Base-by-base conservation (phyloP, 2,329 filamentous ascomycete genomes). In the Botrytis elliptica region DNA sequence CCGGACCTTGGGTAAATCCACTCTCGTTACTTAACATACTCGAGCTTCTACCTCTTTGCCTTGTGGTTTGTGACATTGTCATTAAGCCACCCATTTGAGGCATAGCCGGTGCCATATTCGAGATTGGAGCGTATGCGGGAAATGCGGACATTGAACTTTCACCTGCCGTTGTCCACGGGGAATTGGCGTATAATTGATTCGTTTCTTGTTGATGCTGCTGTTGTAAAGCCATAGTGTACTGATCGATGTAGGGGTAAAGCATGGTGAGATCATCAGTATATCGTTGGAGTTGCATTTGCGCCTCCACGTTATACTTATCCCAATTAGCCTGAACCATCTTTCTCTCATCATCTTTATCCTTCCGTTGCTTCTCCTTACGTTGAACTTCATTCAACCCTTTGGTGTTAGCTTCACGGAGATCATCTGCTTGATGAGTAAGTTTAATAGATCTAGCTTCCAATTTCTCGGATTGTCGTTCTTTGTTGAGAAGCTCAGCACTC, bases 401-500 rank as follows among this genome's bases (percentile, higher is more conserved):
- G 3, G 89, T 85, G 78, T 90, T 90, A 77, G 91, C 91, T 77
- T 91, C 89, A 38, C 87, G 86, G 77, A 94, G 90, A 78, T 90
- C 90, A 73, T 90, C 89, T 77, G 92, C 87, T 81, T 94, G 92
- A 77, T 89, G 90, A 77, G 92, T 90, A 38, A 93, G 89, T 84
- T 93, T 93, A 79, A 87, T 86, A 78, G 93, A 91, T 69, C 92
- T 90, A 40, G 88, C 86, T 72, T 89, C 88, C 60, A 93, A 90
- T 83, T 92, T 92, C 83, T 93, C 93, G 68, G 88, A 88, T 81
- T 93, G 73, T 89, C 88, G 79, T 90, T 87, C 44, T 91, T 84
- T 75, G 86, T 86, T 33, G 85, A 84, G 46, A 78, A 91, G 87
- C 73, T 94, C 92, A 65, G 89, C 86, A 77, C 90, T 88, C 70